Percentiles rank a stretch among this genome's conserved stretches.
Evolutionary conservation across 305 asterid genomes (phyloP).

Genomic region (Fraxinus ornus): DNA sequence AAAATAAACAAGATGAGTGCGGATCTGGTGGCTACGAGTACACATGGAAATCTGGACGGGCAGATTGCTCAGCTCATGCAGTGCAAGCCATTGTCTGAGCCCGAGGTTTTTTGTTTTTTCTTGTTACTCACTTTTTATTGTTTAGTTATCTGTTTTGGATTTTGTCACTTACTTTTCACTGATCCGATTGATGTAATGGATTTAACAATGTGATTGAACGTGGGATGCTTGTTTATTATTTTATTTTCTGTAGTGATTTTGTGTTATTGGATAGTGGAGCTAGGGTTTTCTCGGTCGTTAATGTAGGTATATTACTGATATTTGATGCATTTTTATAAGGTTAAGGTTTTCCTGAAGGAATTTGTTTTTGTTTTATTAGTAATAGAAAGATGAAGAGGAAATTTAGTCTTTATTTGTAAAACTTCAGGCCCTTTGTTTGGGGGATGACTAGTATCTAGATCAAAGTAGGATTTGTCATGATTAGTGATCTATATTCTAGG

Average conservation of each 20-base stretch:
- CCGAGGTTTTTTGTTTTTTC: slow-evolving; percentile 53
- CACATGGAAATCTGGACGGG: slow-evolving; percentile 87
- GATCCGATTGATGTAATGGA: slow-evolving; percentile 35
- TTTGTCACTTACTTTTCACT: background rate
- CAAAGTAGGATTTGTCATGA: background rate
- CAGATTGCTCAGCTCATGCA: slow-evolving; percentile 96
- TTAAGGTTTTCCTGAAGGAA: background rate
- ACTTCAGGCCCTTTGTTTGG: background rate
- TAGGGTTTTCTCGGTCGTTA: background rate
- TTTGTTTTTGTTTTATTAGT: background rate
- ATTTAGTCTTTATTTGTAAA: background rate
- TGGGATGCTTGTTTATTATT: slow-evolving; percentile 6
- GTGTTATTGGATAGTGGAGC: background rate
- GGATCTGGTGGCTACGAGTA: slow-evolving; percentile 76
- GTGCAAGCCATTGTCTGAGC: slow-evolving; percentile 93
- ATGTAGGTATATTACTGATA: background rate
- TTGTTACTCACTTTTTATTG: background rate
- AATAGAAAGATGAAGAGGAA: background rate
- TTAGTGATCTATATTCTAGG: background rate
- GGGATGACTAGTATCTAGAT: background rate
- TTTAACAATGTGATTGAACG: slow-evolving; percentile 9
- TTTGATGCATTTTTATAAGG: background rate
- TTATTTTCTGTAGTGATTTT: background rate
- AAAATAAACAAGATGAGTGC: slow-evolving; percentile 57
- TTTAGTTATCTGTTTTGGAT: background rate